Base-by-base conservation (phyloP, 257 asterid genomes). In the Echites panduratus region DNA sequence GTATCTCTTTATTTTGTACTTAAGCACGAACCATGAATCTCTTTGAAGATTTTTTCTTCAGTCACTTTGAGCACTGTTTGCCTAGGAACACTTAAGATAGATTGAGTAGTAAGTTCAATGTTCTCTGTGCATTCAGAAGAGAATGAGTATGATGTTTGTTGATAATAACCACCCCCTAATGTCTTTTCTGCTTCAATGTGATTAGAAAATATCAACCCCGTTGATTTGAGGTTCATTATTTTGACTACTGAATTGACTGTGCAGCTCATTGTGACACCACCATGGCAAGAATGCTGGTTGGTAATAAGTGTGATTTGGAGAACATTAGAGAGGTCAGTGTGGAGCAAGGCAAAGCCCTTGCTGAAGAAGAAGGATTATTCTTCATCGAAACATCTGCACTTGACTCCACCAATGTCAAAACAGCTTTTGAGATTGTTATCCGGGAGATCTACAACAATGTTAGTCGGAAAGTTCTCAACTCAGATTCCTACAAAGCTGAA, bases 381-480 rank as follows among this genome's bases (percentile, higher is more conserved):
- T 87, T 87, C 76, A 84, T 87, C 22, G 96, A 89, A 75, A 89
- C 96, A 56, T 87, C 91, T 54, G 96, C 93, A n/a, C 80, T 89
- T 9, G 83, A 87, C 44, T 78, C 96, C 12, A 89, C 96, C 19
- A 87, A 89, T 41, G 93, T 87, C 29, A 78, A 63, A 7, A 81
- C 82, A 22, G 91, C 93, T 45, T 87, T 89, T 48, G 96, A 89
- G 76, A 81, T 87, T 50, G 91, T 85, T n/a, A 87, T 86, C 26
- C 84, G 85, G 12, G 96, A 86, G 80, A 86, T 87, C 40, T 85
- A 89, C 74, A 88, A 84, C 52, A 87, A 89, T 54, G 79, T 87
- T 62, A 84, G 91, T 83, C 66, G 91, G 64, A 87, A 85, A 76
- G 81, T 82, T 40, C 89, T 87, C 67, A 86, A 81, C 80, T 87